Evolutionary conservation across 129 eudicot genomes (phyloP).

Genomic region (Artemisia tridentata): DNA sequence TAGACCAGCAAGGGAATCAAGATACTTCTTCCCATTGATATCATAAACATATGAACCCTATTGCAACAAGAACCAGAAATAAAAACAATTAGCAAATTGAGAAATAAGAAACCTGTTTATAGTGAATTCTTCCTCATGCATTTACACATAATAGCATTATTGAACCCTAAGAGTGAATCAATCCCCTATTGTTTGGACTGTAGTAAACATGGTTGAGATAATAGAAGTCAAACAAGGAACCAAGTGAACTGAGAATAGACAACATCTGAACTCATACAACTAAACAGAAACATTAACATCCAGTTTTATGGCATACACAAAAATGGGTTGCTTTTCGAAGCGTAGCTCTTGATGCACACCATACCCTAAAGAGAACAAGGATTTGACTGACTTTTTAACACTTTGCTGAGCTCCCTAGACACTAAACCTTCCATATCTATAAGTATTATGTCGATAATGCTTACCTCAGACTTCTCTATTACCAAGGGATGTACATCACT

Average conservation of each 20-base stretch:
- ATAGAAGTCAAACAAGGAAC: no score
- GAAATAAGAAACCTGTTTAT: no score
- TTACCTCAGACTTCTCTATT: conserved; percentile 66
- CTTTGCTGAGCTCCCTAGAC: background rate
- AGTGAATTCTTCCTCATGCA: no score
- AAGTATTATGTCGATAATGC: background rate
- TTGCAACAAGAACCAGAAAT: conserved; percentile 13
- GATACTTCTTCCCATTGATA: conserved; percentile 73
- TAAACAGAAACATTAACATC: background rate
- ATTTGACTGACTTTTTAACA: conserved; percentile 1
- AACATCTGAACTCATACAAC: no score
- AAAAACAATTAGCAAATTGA: no score
- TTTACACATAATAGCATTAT: no score
- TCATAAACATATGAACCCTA: conserved; percentile 91
- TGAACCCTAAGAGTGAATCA: no score
- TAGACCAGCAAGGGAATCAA: conserved; percentile 94
- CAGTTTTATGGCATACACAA: conserved; percentile 8
- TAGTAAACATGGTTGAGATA: no score
- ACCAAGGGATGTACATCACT: conserved; percentile 61
- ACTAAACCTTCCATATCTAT: background rate
- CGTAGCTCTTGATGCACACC: conserved; percentile 10
- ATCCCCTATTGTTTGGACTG: no score
- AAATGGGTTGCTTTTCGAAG: background rate
- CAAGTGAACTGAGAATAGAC: no score
- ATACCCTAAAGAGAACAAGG: conserved; percentile 3